A percentile compares a stretch with the other conserved stretches of the same genome.
phyloP scores from a whole-genome alignment of 2,329 filamentous ascomycete genomes.

The Xylariales sp. region DNA sequence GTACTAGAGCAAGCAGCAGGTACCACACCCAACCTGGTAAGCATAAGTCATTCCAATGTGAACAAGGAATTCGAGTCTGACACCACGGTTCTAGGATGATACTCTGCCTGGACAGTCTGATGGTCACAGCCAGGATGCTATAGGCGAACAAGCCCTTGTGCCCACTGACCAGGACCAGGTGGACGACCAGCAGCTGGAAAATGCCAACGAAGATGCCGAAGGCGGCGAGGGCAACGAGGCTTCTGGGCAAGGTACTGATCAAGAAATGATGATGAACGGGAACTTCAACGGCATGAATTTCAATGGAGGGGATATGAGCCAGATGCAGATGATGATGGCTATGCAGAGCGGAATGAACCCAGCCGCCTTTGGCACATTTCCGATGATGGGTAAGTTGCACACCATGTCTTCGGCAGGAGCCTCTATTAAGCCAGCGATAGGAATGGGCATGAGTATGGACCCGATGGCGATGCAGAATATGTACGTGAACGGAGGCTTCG shows the following conservation, averaged over 20 bases:
- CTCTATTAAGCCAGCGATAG: constrained; percentile 33
- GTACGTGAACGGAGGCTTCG: constrained; percentile 75
- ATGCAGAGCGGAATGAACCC: constrained; percentile 65
- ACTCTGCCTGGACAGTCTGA: not conserved
- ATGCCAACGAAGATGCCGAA: constrained; percentile 20
- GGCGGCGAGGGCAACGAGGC: constrained; percentile 26
- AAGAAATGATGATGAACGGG: constrained; percentile 38
- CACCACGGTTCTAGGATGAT: not conserved
- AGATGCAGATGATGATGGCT: constrained; percentile 76
- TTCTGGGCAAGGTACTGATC: too few relatives aligned
- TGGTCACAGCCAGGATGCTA: constrained; percentile 13
- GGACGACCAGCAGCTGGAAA: constrained; percentile 21
- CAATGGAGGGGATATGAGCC: constrained; percentile 62
- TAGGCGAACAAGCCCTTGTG: constrained; percentile 14
- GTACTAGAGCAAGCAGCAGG: not conserved
- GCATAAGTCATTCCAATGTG: too few relatives aligned
- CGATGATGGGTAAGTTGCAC: constrained; percentile 78
- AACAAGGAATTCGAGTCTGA: too few relatives aligned
- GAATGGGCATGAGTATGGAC: constrained; percentile 86
- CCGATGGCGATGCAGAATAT: constrained; percentile 69
- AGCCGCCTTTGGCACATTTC: constrained; percentile 52
- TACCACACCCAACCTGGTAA: not conserved
- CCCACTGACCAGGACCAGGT: constrained; percentile 15
- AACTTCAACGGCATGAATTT: constrained; percentile 57
- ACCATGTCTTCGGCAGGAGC: not conserved